Evolutionary conservation across 306 rosid genomes (phyloP), one percentile per base, ranked within the genome.

Genomic region (Trifolium dubium): DNA sequence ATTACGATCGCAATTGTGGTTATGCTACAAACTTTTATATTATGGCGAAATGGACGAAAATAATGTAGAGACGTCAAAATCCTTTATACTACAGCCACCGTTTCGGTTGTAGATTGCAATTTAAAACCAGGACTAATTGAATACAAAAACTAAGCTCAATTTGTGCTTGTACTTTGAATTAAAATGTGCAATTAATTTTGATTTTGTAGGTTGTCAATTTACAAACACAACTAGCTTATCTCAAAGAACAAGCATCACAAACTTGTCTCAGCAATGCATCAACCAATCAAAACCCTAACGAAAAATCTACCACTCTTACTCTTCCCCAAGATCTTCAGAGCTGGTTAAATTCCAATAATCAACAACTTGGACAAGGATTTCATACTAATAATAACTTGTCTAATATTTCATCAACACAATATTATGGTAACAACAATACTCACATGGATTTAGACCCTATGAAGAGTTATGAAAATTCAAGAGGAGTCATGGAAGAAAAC

Each of bases 151-250:
- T 10, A 55, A 10, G 62, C 28, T 44, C 37, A 80, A 46, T 50
- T 63, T 60, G 50, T 74, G 54, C 47, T 75, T 23, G 13, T 54
- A 15, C 39, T 9, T 43, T 49, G 47, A 61, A 29, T 8, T 56
- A 58, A 46, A 12, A 43, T 4, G 46, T 66, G 59, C 10, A 56
- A 18, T 62, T 67, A 62, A 15, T 69, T 70, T 54, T 77, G 10
- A 54, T 41, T 46, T 51, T 54, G 34, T 75, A 95, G 99, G 98
- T 95, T 76, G 91, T 95, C 4, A 95, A 75, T 81, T 81, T 95
- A 67, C 98, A 95, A 80, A 91, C 98, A 64, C 98, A 95, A 13
- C 83, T 95, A 19, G 90, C 97, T 81, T 84, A 73, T 81, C 79
- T 95, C 4, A 95, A 88, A 84, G 93, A 92, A 74, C 96, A 95